Base-by-base conservation (phyloP, 306 rosid species). In the Cicer judaicum region DNA sequence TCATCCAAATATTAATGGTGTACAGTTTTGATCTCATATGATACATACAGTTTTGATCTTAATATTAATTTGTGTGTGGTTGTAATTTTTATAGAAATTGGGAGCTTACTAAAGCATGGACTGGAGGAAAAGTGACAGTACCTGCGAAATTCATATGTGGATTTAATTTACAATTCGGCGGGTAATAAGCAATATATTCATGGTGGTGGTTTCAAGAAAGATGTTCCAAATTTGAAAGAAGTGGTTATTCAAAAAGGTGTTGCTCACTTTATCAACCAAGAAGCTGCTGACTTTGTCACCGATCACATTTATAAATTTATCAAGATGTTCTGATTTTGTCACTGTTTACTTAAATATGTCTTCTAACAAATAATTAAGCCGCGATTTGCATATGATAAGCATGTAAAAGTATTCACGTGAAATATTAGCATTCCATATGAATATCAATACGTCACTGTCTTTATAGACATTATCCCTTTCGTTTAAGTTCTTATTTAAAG, bases 261-360 rank as follows among this genome's bases (percentile, higher is more conserved):
- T 4, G 81, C 73, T 49, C 87, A 79, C 71, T 83, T 75, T 40
- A 83, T 70, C 64, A 83, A 83, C 15, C 84, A 79, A 73, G 84
- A 83, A 76, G 74, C 69, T 10, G 50, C 87, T 0, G 69, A 65
- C 10, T 79, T 76, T 38, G 41, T 44, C 13, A 73, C 8, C 49
- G 15, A 42, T 29, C 84, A 68, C 73, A 80, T 84, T n/a, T 72
- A 65, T 7, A 36, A 61, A 2, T 84, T 84, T 42, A 72, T 84
- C 7, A 67, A 2, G 0, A 76, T 76, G 34, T 84, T 84, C 43
- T 42, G 46, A 44, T 48, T 21, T n/a, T 21, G 24, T 56, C 39
- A 56, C 13, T n/a, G 42, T 57, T 19, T 39, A 18, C 49, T 59
- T 3, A 21, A 57, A 21, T 24, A 21, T 57, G 8, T 24, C 7